A percentile compares a stretch with the other conserved stretches of the same genome.
Evolutionary conservation across 768 basidiomycete genomes (phyloP).

Genomic region (Suillus tomentosus): DNA sequence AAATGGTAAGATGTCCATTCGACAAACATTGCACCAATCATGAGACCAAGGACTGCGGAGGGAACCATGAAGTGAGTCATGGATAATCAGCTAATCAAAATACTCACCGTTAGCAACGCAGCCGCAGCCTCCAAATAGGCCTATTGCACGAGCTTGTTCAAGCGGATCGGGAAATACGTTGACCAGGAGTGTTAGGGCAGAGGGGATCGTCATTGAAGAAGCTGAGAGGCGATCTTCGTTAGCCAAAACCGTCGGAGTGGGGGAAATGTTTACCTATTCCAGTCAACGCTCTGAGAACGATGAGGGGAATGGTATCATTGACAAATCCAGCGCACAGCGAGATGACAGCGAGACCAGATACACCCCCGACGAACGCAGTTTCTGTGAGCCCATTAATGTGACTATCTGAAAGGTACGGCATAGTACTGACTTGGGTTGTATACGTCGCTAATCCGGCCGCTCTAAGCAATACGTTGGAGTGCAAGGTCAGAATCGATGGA

Average conservation of each 20-base stretch:
- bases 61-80: not conserved
- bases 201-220: constrained; percentile 53
- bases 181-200: constrained; percentile 50
- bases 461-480: constrained; percentile 25
- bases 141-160: constrained; percentile 50
- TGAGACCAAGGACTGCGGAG: constrained; percentile 40
- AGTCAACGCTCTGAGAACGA: constrained; percentile 52
- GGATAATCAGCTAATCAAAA: not conserved
- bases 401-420: not conserved
- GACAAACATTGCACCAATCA: constrained; percentile 48
- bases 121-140: constrained; percentile 47
- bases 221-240: constrained; percentile 28
- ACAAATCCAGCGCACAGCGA: constrained; percentile 51
- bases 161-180: constrained; percentile 49
- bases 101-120: constrained; percentile 45
- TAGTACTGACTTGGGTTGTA: constrained; percentile 41
- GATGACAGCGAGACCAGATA: constrained; percentile 42
- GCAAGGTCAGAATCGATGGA: not conserved
- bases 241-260: not conserved
- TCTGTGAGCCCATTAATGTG: constrained; percentile 25
- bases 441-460: constrained; percentile 41
- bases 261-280: constrained; percentile 41
- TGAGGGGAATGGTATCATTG: constrained; percentile 45
- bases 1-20: constrained; percentile 45
- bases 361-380: constrained; percentile 44